Base-by-base conservation (phyloP, 495 filamentous ascomycete genomes). In the Poronia punctata region DNA sequence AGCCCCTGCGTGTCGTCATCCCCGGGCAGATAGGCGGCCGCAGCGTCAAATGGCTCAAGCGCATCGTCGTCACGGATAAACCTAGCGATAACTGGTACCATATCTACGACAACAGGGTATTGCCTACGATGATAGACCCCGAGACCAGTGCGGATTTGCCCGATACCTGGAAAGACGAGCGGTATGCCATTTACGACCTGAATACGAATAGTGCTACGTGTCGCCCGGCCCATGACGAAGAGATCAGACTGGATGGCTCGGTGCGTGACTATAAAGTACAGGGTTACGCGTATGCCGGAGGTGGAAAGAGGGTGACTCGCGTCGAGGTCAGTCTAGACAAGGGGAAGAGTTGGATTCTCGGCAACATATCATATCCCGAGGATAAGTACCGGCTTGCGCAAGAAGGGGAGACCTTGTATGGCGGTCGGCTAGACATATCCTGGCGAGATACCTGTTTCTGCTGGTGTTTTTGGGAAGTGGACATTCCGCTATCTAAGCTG, bases 11-110 rank as follows among this genome's bases (percentile, higher is more conserved):
- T 31, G 81, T 83, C 3, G 82, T 95, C 4, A 85, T 97, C 6
- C 90, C 90, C 0, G 88, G 90, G 3, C 88, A 95, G 61, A 96
- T 97, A 45, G 90, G 90, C 28, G 90, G 89, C 5, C 72, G 90
- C 33, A 95, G 88, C 60, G 89, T 97, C 19, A 97, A 97, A 61
- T 97, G 90, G 90, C 53, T 97, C 46, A 94, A 84, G 67, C 80
- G 72, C 28, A 72, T 97, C 35, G 83, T 89, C 21, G 52, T 96
- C 33, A 92, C 88, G 0, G 74, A 78, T 5, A 60, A 62, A 3
- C 90, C 90, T 0, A 94, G 87, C 53, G 83, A 90, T 35, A 95
- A 94, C 49, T 95, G 89, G 88, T 97, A 96, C 49, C 90, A 97
- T 59, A 86, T 93, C 39, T 86, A 93, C 53, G 90, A 97, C 54